Evolutionary conservation across 2,329 filamentous ascomycete genomes (phyloP).

Genomic region (Cryphonectria japonica): DNA sequence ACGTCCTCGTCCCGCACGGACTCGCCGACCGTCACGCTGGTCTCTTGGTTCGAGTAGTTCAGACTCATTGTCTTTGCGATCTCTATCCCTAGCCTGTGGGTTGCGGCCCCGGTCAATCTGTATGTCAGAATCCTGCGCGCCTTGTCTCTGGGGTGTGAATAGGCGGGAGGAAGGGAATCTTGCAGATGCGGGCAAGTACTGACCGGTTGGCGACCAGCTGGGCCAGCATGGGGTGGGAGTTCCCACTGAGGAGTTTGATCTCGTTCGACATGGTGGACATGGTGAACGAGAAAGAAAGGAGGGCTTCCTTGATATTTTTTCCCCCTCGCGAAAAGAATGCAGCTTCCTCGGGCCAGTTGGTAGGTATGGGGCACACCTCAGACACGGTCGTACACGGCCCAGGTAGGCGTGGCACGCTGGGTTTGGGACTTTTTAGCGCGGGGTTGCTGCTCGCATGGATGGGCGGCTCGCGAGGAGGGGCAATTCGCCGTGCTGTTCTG

Average conservation of each 20-base stretch:
- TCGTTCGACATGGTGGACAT: constrained; percentile 51
- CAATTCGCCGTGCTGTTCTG: constrained; percentile 3
- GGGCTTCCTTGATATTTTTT: neutral
- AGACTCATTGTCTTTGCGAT: constrained; percentile 79
- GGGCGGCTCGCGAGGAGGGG: constrained; percentile 12
- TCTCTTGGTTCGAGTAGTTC: constrained; percentile 87
- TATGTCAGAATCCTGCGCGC: neutral
- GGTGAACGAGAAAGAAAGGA: constrained; percentile 12
- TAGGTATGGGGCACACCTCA: constrained; percentile 21
- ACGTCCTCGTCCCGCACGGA: constrained; percentile 97
- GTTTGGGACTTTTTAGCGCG: constrained; percentile 27
- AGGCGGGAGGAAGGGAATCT: neutral
- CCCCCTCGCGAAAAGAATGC: constrained; percentile 11
- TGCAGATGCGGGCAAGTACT: constrained; percentile 30
- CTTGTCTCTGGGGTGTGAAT: neutral
- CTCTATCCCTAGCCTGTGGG: constrained; percentile 70
- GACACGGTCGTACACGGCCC: constrained; percentile 5
- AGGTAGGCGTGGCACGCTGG: neutral
- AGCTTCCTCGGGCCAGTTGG: constrained; percentile 17
- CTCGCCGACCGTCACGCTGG: constrained; percentile 91
- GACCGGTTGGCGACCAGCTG: constrained; percentile 47
- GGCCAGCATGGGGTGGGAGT: constrained; percentile 32
- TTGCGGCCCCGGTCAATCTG: neutral
- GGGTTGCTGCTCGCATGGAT: constrained; percentile 19
- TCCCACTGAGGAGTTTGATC: constrained; percentile 55